These are phyloP conservation scores for Penicillium nucicola DNA, from an alignment of 495 filamentous ascomycete species.

Conservation along the genomic window DNA sequence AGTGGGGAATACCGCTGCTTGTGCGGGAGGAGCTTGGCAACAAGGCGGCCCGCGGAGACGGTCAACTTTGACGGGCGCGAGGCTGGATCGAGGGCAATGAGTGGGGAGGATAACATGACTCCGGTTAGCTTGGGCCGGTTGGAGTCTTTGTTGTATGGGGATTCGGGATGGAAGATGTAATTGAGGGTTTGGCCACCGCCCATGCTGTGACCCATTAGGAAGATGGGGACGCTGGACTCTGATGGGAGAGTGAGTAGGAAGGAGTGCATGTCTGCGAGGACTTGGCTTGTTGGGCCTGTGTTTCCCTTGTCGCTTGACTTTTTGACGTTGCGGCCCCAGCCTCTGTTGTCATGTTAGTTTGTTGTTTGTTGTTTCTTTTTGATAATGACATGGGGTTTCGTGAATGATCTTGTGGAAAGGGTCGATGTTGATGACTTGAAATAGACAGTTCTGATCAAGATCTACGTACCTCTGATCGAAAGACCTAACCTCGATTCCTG, in stretches of 20 bases:
- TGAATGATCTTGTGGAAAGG: neutral
- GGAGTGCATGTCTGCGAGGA: constrained; percentile 73
- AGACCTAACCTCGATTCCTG: constrained; percentile 67
- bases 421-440: neutral
- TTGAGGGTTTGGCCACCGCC: constrained; percentile 66
- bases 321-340: constrained; percentile 54
- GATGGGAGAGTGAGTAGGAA: constrained; percentile 49
- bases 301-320: constrained; percentile 54
- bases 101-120: constrained; percentile 65
- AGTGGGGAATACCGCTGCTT: constrained; percentile 51
- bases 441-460: neutral
- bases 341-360: constrained; percentile 16
- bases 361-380: neutral
- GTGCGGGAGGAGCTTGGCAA: constrained; percentile 59
- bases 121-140: constrained; percentile 55
- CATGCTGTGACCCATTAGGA: constrained; percentile 86
- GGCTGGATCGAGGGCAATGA: constrained; percentile 62
- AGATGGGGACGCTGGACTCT: constrained; percentile 56
- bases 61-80: constrained; percentile 56
- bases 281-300: constrained; percentile 66
- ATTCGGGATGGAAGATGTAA: constrained; percentile 18
- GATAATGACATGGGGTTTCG: neutral
- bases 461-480: constrained; percentile 76
- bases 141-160: constrained; percentile 20
- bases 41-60: constrained; percentile 61